Conservation (phyloP, 1,139 yeast species). For the Kodamaea anthophila region DNA sequence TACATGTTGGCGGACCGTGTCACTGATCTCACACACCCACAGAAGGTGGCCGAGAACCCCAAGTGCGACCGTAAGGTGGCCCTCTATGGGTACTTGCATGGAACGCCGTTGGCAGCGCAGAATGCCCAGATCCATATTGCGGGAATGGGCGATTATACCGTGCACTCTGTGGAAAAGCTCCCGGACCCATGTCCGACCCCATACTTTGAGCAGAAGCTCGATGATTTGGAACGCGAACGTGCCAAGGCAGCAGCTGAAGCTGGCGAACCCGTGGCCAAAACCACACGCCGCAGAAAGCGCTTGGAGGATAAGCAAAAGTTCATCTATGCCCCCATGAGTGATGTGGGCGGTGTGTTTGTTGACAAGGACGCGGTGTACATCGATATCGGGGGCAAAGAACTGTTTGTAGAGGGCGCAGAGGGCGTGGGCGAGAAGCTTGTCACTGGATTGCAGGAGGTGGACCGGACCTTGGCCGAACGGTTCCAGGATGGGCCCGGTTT, state of each 20-base stretch:
- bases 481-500: conserved; percentile 63
- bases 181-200: conserved; percentile 99
- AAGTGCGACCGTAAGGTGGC: conserved; percentile 89
- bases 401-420: conserved; percentile 57
- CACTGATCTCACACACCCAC: conserved; percentile 95
- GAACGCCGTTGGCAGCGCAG: conserved; percentile 73
- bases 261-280: conserved; percentile 50
- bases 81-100: conserved; percentile 89
- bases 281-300: conserved; percentile 73
- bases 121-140: conserved; percentile 87
- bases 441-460: conserved; percentile 69
- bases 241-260: conserved; percentile 56
- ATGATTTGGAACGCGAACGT: conserved; percentile 68
- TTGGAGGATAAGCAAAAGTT: conserved; percentile 91
- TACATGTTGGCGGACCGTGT: conserved; percentile 86
- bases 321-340: conserved; percentile 98
- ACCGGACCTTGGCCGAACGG: conserved; percentile 56
- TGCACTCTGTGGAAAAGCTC: conserved; percentile 72
- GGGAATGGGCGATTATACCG: conserved; percentile 87
- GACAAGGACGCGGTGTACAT: conserved; percentile 97
- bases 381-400: conserved; percentile 66
- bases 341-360: conserved; percentile 94
- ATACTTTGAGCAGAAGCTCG: conserved; percentile 75
- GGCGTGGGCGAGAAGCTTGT: conserved; percentile 84
- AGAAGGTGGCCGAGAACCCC: conserved; percentile 65